phyloP scores from a whole-genome alignment of 257 asterid genomes.

The Capsicum pubescens region DNA sequence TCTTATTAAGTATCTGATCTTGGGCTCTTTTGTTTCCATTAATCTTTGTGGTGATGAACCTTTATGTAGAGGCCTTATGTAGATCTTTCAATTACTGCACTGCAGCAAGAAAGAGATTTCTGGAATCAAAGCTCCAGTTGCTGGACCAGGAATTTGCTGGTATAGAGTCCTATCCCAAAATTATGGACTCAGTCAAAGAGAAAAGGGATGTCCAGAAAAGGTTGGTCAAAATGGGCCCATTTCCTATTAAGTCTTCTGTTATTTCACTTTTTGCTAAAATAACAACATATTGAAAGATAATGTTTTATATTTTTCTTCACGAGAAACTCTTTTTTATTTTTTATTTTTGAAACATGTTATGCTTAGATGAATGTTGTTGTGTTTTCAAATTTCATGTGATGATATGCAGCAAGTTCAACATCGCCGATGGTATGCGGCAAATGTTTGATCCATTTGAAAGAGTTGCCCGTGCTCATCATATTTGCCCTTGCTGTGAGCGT shows the following conservation, averaged over 20 bases:
- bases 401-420: conserved; percentile 63
- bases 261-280: not conserved
- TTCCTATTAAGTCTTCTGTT: not conserved
- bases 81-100: conserved; percentile 1
- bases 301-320: not conserved
- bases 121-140: conserved; percentile 82
- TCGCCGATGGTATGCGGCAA: conserved; percentile 69
- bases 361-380: conserved; percentile 3
- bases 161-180: conserved; percentile 64
- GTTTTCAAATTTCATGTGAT: conserved; percentile 17
- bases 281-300: not conserved
- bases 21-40: not conserved
- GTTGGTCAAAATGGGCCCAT: conserved; percentile 39
- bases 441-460: conserved; percentile 79
- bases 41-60: not conserved
- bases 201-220: conserved; percentile 70
- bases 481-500: conserved; percentile 94
- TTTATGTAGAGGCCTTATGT: conserved; percentile 13
- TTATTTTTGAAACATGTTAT: not conserved
- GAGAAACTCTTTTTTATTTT: not conserved
- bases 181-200: conserved; percentile 67
- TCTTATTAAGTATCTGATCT: not conserved
- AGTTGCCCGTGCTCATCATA: conserved; percentile 88
- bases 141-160: conserved; percentile 68
- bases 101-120: conserved; percentile 79